Base-by-base conservation (phyloP, 768 basidiomycete species). In the Leccinellum rugosiceps region DNA sequence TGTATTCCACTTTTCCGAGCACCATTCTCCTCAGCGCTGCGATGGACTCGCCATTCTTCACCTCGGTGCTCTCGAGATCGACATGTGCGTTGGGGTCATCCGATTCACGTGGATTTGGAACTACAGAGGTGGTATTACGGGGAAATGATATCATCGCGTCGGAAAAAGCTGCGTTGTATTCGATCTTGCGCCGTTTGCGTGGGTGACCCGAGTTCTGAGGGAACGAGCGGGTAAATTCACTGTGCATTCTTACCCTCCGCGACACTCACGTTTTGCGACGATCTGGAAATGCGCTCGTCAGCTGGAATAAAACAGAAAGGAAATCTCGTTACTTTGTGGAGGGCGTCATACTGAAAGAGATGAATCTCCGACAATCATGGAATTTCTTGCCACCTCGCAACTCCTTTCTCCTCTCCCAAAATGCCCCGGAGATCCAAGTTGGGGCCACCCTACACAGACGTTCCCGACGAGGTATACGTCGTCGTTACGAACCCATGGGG, bases 1-100 rank as follows among this genome's bases (percentile, higher is more conserved):
- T 69, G 60, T 79, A 74, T 14, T 75, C 71, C 3, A 77, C 50
- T 44, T 78, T 63, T 25, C 83, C 86, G 6, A 75, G 65, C 4
- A 85, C 76, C 83, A 87, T 85, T 51, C 71, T 74, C 46, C 80
- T 78, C 25, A 88, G 67, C 2, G 62, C 59, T 14, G 72, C 61
- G 17, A 81, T 41, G 15, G 81, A 81, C 66, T 84, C 82, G 30
- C 80, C 80, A 52, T 78, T 80, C 64, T 77, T 77, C 6, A 65
- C 41, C 50, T 74, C 75, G 30, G 62, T 30, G 30, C 60, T 58
- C 21, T 68, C 57, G 49, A 62, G 53, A 55, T 66, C 66, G 19
- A 65, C 17, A n/a, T 55, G 46, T 19, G 61, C 60, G 2, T 61
- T 53, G 26, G 52, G 19, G 31, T 7, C 8, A 11, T 32, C 55